Percentiles rank a stretch among this genome's conserved stretches.
Evolutionary conservation across 768 basidiomycete genomes (phyloP).

Genomic region (Austroboletus eburneus): DNA sequence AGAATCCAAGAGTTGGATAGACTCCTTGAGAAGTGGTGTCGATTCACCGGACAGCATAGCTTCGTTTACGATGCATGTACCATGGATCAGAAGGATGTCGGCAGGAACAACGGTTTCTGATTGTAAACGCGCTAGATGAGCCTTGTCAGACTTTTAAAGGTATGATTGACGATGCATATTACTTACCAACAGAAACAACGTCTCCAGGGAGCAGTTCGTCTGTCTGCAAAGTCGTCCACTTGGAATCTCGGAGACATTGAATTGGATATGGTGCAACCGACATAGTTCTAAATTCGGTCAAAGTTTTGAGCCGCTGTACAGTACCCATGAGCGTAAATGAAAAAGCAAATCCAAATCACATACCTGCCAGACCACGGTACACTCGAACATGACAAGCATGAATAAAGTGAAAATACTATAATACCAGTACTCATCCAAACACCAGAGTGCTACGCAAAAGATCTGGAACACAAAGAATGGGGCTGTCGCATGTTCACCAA

Average conservation of each 20-base stretch:
- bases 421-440: conserved; percentile 98
- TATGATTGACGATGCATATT: too few relatives aligned
- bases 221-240: conserved; percentile 79
- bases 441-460: conserved; percentile 97
- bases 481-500: conserved; percentile 93
- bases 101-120: conserved; percentile 89
- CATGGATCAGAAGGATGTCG: conserved; percentile 87
- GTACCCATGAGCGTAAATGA: background rate
- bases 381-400: conserved; percentile 98
- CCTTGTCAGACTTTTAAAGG: too few relatives aligned
- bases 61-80: conserved; percentile 96
- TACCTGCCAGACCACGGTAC: conserved; percentile 98
- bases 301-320: conserved; percentile 78
- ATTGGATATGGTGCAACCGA: conserved; percentile 88
- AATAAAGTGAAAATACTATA: conserved; percentile 96
- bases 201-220: conserved; percentile 92
- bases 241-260: conserved; percentile 69
- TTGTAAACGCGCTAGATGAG: conserved; percentile 58
- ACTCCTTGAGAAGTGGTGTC: conserved; percentile 94
- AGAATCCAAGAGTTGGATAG: conserved; percentile 77
- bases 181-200: conserved; percentile 74
- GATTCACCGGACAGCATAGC: conserved; percentile 99
- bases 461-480: conserved; percentile 99
- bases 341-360: conserved; percentile 17
- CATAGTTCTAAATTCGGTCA: conserved; percentile 98